Base-by-base conservation (phyloP, 2,329 filamentous ascomycete species). In the Aspergillus unguis region DNA sequence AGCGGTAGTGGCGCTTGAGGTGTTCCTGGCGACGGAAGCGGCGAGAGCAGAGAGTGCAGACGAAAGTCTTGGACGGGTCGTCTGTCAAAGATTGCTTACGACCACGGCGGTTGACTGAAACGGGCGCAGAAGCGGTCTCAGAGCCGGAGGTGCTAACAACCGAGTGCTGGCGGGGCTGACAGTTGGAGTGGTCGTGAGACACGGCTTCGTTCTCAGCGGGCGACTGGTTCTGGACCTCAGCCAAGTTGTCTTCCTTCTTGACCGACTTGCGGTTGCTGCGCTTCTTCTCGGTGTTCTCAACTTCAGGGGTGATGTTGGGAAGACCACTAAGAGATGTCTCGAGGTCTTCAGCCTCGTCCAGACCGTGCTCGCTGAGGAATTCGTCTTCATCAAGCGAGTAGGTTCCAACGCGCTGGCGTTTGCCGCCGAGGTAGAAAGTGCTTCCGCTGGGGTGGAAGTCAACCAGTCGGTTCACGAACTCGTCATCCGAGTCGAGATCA, bases 81-180 rank as follows among this genome's bases (percentile, higher is more conserved):
- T 97, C 94, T 4, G 94, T 97, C 64, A 97, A 76, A 1, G 94
- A 97, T 77, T 99, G 94, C 85, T 99, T 99, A 74, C 94, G 92
- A 55, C 94, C 94, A 54, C 94, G 92, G 60, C 94, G 92, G 75
- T 90, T 95, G 62, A 88, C 83, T 7, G 87, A 87, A 6, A 72
- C 66, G 7, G 66, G 67, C 3, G 69, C 62, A 47, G 64, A 44
- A 23, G 64, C 49, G n/a, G 62, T 57, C 26, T 69, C 68, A 11
- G 77, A 73, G 44, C 73, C 73, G 44, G 77, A 73, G 49, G 73
- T 68, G 73, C 81, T 65, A 71, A 81, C 68, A 61, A 77, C 57
- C 5, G 76, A 71, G 53, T 69, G 71, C 51, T 73, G 73, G 46
- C 76, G 73, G 51, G 71, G 72, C 43, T 76, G 74, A 32, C 71